These are phyloP conservation scores for Rhizophora mangle DNA, from an alignment of 345 rosid species.

Conservation along the genomic window DNA sequence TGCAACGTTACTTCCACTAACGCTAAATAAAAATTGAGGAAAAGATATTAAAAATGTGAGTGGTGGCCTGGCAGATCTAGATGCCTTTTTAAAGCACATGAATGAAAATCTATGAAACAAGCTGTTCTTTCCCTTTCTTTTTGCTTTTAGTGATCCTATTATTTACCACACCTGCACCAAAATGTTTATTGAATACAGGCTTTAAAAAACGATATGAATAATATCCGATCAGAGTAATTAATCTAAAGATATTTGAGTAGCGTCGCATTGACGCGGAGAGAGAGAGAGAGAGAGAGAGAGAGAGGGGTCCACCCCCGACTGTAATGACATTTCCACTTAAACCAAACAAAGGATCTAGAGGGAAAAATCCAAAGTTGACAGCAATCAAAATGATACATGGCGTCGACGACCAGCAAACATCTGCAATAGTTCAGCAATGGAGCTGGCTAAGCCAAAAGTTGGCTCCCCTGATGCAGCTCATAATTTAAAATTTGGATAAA, in stretches of 20 bases:
- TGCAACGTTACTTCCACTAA: too few species aligned
- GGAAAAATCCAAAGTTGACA: constrained; percentile 3
- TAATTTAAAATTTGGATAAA: neutral
- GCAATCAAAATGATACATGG: neutral
- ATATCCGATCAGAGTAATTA: too few species aligned
- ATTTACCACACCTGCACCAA: too few species aligned
- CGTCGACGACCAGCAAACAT: neutral
- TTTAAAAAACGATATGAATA: too few species aligned
- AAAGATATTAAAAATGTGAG: too few species aligned
- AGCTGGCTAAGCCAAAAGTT: neutral
- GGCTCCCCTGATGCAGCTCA: neutral
- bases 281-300: constrained; percentile 3
- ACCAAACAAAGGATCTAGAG: neutral
- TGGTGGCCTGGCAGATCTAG: too few species aligned
- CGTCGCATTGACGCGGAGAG: constrained; percentile 15
- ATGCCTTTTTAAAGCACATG: too few species aligned
- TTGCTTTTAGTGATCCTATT: too few species aligned
- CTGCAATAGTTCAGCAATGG: neutral
- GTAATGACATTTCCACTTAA: neutral
- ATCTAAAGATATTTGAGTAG: neutral
- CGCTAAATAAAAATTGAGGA: too few species aligned
- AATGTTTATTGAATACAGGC: too few species aligned
- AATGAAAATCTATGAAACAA: too few species aligned
- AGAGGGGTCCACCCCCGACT: neutral
- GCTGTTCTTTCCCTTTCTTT: too few species aligned